Evolutionary conservation across 2,329 filamentous ascomycete species (phyloP), one percentile per base, ranked within the genome.

Genomic region (Phaeomoniella chlamydospora): DNA sequence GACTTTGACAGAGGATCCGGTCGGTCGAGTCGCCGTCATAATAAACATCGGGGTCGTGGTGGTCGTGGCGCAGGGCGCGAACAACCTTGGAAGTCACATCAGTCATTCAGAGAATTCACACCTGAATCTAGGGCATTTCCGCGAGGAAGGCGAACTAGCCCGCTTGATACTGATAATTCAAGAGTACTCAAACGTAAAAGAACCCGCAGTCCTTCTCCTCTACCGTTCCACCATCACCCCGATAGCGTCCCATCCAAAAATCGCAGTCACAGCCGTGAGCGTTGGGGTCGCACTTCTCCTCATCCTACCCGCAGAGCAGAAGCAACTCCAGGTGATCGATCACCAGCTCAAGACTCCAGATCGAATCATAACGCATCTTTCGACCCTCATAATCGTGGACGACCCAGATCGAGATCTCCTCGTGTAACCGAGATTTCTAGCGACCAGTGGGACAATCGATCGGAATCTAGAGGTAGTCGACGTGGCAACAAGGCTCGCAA

Each of bases 211-310:
- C 45, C 46, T 14, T 45, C 45, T 15, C 42, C 41, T n/a, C 32
- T 36, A n/a, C 22, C 22, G n/a, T 26, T n/a, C n/a, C 22, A 26
- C n/a, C 22, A 26, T 26, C 22, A 26, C 22, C 22, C 22, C 6
- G 22, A 26, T n/a, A 26, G 22, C 9, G n/a, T 26, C 6, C n/a
- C n/a, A 6, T 26, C n/a, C 9, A 26, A n/a, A n/a, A n/a, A 26
- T n/a, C 49, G 54, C 40, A 55, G 52, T 44, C 56, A 55, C 36
- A 55, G 56, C 43, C 53, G 58, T 37, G 55, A 57, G 33, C 51
- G 49, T 34, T 45, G 50, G 31, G 52, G 50, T 39, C 53, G 52
- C 40, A 50, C 50, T 9, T 26, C n/a, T n/a, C 6, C 22, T 26
- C 22, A 26, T 6, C n/a, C 22, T 26, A 26, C 6, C 6, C n/a